These are phyloP conservation scores for Babesia bigemina DNA, from an alignment of 169 alveolate species.

Conservation along the genomic window DNA sequence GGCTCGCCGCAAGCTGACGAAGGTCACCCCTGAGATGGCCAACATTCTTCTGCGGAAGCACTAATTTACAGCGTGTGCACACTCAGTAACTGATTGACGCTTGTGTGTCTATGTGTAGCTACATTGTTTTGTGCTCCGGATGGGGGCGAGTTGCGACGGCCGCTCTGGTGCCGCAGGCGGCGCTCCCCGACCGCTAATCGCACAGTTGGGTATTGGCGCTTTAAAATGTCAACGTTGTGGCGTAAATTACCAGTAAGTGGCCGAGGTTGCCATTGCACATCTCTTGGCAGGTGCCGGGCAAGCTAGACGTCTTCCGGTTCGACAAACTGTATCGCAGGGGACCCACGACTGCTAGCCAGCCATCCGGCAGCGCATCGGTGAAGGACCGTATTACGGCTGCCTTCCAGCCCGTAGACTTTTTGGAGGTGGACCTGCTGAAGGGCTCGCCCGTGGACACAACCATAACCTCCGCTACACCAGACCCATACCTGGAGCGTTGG, in stretches of 20 bases:
- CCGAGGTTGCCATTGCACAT: too few relatives aligned
- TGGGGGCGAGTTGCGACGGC: slow-evolving; percentile 24
- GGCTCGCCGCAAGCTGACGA: slow-evolving; percentile 57
- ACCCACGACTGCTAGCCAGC: slow-evolving; percentile 18
- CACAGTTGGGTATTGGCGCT: neutral
- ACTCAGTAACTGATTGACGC: neutral
- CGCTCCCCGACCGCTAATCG: neutral
- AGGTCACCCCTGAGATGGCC: slow-evolving; percentile 66
- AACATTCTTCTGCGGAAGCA: slow-evolving; percentile 30
- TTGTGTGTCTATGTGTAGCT: neutral
- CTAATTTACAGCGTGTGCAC: slow-evolving; percentile 9
- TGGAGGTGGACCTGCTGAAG: slow-evolving; percentile 62
- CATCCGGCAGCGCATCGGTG: slow-evolving; percentile 4
- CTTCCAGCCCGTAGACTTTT: slow-evolving; percentile 54
- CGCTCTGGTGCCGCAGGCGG: neutral
- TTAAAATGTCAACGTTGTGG: slow-evolving; percentile 68
- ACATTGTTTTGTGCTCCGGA: neutral
- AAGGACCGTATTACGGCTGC: slow-evolving; percentile 40
- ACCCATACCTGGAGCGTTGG: slow-evolving; percentile 62
- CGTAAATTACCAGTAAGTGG: slow-evolving; percentile 62
- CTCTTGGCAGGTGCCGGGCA: slow-evolving; percentile 55
- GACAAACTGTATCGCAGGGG: slow-evolving; percentile 68
- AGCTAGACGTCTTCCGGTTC: slow-evolving; percentile 55
- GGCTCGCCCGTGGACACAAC: slow-evolving; percentile 69
- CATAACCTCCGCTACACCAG: slow-evolving; percentile 57